A percentile compares a stretch with the other conserved stretches of the same genome.
Conservation (phyloP, 805 yeast genomes). For the Lipomyces mesembrius region DNA sequence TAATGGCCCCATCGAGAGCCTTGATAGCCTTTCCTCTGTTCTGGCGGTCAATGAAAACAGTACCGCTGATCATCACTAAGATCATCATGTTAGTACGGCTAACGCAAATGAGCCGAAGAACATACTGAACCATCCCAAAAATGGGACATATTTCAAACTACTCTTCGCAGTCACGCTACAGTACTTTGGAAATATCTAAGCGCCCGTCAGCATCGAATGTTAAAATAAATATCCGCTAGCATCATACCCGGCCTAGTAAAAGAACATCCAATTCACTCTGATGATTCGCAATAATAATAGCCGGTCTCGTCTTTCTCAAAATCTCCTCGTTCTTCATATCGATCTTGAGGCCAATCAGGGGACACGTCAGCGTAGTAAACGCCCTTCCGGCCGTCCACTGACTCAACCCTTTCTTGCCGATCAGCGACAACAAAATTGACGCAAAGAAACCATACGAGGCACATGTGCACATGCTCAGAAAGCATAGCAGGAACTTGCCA, state of each 20-base stretch:
- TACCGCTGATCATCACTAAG: slow-evolving; percentile 79
- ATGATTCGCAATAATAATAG: slow-evolving; percentile 83
- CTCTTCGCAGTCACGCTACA: slow-evolving; percentile 92
- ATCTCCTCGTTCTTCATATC: slow-evolving; percentile 68
- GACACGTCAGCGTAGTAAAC: slow-evolving; percentile 66
- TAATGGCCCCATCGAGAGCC: slow-evolving; percentile 73
- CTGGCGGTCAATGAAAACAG: slow-evolving; percentile 86
- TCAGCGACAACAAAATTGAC: slow-evolving; percentile 64
- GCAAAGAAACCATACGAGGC: slow-evolving; percentile 51
- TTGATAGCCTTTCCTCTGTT: slow-evolving; percentile 74
- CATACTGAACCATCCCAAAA: slow-evolving; percentile 87
- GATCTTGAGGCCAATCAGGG: slow-evolving; percentile 69
- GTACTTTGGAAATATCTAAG: slow-evolving; percentile 72
- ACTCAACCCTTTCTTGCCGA: slow-evolving; percentile 77
- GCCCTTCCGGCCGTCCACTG: slow-evolving; percentile 91
- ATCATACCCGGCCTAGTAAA: slow-evolving; percentile 62
- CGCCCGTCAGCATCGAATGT: background rate
- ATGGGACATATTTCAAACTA: slow-evolving; percentile 80
- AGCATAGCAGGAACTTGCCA: slow-evolving; percentile 43
- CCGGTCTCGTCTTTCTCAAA: slow-evolving; percentile 61
- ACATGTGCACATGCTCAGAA: slow-evolving; percentile 41
- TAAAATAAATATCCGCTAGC: too few relatives aligned
- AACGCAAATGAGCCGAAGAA: background rate
- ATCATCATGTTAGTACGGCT: background rate
- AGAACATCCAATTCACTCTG: slow-evolving; percentile 87